Conservation (phyloP, 2,329 filamentous ascomycete species). For the Cercospora sp. region DNA sequence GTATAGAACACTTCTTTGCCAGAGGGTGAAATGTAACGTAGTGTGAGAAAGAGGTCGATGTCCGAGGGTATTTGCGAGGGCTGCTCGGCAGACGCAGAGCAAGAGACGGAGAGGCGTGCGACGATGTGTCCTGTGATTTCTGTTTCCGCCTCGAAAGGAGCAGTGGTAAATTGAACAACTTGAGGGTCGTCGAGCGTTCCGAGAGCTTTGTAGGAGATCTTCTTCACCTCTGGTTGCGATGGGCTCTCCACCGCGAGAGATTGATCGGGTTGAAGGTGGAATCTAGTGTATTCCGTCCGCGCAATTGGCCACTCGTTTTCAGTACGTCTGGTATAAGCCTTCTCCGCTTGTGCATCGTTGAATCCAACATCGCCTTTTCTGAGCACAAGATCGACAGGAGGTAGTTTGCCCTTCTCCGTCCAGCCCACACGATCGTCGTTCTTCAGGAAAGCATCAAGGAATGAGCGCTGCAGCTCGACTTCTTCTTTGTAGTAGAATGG, state of each 20-base stretch:
- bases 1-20: conserved; percentile 65
- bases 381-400: conserved; percentile 62
- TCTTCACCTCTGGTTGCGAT: conserved; percentile 26
- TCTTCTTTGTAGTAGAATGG: conserved; percentile 72
- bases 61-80: conserved; percentile 48
- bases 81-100: conserved; percentile 19
- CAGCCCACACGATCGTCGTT: conserved; percentile 64
- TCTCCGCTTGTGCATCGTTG: conserved; percentile 64
- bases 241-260: conserved; percentile 38
- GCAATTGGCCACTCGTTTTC: conserved; percentile 69
- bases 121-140: conserved; percentile 70
- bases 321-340: conserved; percentile 54
- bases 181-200: conserved; percentile 56
- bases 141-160: conserved; percentile 61
- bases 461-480: conserved; percentile 66
- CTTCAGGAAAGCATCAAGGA: conserved; percentile 71
- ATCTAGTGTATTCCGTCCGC: conserved; percentile 64
- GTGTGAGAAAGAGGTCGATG: conserved; percentile 64
- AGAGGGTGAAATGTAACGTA: conserved; percentile 58
- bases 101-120: conserved; percentile 64
- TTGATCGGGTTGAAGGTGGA: conserved; percentile 56
- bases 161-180: conserved; percentile 59
- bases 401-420: conserved; percentile 58
- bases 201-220: conserved; percentile 58
- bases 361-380: conserved; percentile 67